Percentiles rank a stretch among this genome's conserved stretches.
phyloP scores from a whole-genome alignment of 2,329 filamentous ascomycete species.

The Celoporthe dispersa region DNA sequence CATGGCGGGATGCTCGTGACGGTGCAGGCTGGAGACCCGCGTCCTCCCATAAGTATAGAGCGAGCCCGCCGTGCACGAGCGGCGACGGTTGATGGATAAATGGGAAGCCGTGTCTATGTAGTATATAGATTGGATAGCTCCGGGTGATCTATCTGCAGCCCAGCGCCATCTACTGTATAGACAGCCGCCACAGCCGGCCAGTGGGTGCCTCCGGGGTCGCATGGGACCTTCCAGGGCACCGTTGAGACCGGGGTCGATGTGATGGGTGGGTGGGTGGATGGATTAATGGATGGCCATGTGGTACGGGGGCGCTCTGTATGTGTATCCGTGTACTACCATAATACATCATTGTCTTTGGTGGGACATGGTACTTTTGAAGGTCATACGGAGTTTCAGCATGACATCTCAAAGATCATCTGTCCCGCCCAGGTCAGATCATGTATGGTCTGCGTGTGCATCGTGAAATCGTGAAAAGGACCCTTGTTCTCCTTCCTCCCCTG shows the following conservation, averaged over 20 bases:
- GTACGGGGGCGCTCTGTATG: background rate
- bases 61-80: background rate
- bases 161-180: background rate
- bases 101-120: background rate
- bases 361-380: background rate
- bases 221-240: background rate
- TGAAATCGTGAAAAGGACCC: background rate
- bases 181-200: background rate
- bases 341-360: background rate
- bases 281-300: too few relatives aligned
- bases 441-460: background rate
- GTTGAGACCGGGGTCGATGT: background rate
- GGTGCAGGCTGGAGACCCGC: background rate
- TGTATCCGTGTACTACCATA: background rate
- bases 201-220: background rate
- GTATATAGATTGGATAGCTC: background rate
- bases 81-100: conserved; percentile 1
- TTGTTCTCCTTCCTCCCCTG: background rate
- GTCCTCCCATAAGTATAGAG: background rate
- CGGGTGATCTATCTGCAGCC: background rate
- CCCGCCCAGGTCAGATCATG: background rate
- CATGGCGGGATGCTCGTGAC: background rate
- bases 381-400: conserved; percentile 6
- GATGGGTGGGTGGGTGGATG: background rate
- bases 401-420: background rate